Evolutionary conservation across 2,329 filamentous ascomycete genomes (phyloP).

Genomic region (Aspergillus proliferans): DNA sequence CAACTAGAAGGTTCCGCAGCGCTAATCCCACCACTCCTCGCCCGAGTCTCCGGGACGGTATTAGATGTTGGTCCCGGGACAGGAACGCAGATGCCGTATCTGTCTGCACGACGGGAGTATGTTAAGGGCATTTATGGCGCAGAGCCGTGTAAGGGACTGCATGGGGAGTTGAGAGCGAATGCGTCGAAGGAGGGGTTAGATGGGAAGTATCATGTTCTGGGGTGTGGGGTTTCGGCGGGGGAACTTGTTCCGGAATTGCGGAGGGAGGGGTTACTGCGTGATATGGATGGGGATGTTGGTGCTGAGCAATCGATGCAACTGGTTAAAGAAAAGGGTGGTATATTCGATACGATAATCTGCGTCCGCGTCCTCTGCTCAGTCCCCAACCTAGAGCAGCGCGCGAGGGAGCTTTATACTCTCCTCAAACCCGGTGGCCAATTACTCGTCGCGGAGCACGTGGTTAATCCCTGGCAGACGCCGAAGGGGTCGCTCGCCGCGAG

Average conservation of each 20-base stretch:
- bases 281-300: slow-evolving; percentile 3
- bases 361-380: slow-evolving; percentile 52
- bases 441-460: slow-evolving; percentile 52
- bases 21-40: slow-evolving; percentile 37
- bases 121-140: slow-evolving; percentile 49
- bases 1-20: slow-evolving; percentile 24
- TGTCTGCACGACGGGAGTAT: slow-evolving; percentile 29
- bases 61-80: slow-evolving; percentile 49
- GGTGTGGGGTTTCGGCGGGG: slow-evolving; percentile 42
- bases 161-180: slow-evolving; percentile 38
- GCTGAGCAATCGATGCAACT: slow-evolving; percentile 1
- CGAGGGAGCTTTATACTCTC: slow-evolving; percentile 43
- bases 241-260: slow-evolving; percentile 41
- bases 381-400: slow-evolving; percentile 41
- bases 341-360: slow-evolving; percentile 52
- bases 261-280: slow-evolving; percentile 35
- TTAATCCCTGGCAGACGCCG: slow-evolving; percentile 44
- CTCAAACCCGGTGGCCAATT: slow-evolving; percentile 51
- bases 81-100: slow-evolving; percentile 45
- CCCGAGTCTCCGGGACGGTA: slow-evolving; percentile 36
- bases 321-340: slow-evolving; percentile 17
- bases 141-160: slow-evolving; percentile 47
- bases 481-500: slow-evolving; percentile 42
- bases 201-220: slow-evolving; percentile 46
- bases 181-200: slow-evolving; percentile 37